Percentiles rank a stretch among this genome's conserved stretches.
phyloP scores from a whole-genome alignment of 148 eudicot genomes.

The Cornus controversa region DNA sequence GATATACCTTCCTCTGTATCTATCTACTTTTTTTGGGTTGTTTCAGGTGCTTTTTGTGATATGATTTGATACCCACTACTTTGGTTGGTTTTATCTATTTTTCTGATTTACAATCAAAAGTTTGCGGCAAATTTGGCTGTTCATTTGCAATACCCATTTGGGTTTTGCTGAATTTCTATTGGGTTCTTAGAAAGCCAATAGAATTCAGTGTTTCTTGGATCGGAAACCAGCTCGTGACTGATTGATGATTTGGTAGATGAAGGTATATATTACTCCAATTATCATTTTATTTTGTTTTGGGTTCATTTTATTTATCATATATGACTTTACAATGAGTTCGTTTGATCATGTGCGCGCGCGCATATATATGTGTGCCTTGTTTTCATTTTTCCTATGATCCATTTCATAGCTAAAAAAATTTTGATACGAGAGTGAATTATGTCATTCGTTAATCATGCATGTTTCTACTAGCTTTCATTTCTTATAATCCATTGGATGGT shows the following conservation, averaged over 20 bases:
- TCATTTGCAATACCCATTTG: background rate
- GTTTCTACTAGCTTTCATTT: no score
- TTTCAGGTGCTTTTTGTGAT: no score
- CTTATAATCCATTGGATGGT: background rate
- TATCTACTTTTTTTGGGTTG: background rate
- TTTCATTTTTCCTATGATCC: background rate
- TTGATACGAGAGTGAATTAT: no score
- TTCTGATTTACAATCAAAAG: background rate
- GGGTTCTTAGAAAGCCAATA: conserved; percentile 4
- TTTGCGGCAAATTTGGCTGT: background rate
- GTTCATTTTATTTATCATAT: background rate
- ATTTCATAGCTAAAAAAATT: no score
- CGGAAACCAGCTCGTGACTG: no score
- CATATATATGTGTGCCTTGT: no score
- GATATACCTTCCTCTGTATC: background rate
- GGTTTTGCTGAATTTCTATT: conserved; percentile 12
- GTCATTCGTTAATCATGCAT: no score
- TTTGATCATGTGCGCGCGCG: background rate
- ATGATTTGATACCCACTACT: background rate
- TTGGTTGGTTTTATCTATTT: background rate
- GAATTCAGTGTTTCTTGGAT: no score
- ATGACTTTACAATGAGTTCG: background rate
- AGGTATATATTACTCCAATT: background rate
- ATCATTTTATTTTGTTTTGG: background rate
- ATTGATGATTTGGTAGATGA: background rate